Evolutionary conservation across 768 basidiomycete genomes (phyloP).

Genomic region (Leucocoprinus leucothites): DNA sequence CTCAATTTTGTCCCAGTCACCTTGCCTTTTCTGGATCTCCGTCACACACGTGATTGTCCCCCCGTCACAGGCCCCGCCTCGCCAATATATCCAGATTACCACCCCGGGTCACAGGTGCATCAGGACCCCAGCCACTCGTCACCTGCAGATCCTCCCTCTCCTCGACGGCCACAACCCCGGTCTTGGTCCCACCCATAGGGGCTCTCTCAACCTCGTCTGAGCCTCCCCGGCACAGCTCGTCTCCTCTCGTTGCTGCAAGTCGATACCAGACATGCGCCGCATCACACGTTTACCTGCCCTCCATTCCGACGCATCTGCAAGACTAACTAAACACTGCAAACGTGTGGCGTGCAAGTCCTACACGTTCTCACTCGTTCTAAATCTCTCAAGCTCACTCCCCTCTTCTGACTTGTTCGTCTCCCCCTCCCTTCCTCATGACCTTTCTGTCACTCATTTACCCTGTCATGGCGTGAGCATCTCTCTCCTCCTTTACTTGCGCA

Average conservation of each 20-base stretch:
- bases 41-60: conserved; percentile 5
- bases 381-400: too few relatives aligned
- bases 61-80: too few relatives aligned
- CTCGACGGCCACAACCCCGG: conserved; percentile 8
- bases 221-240: not conserved
- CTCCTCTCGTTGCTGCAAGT: too few relatives aligned
- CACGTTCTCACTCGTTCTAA: conserved; percentile 18
- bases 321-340: conserved; percentile 16
- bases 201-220: not conserved
- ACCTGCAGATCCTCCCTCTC: conserved; percentile 2
- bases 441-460: not conserved
- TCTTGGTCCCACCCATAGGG: conserved; percentile 9
- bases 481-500: too few relatives aligned
- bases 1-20: not conserved
- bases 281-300: conserved; percentile 28
- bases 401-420: too few relatives aligned
- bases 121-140: conserved; percentile 8
- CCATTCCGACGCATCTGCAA: too few relatives aligned
- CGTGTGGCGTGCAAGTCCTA: conserved; percentile 25
- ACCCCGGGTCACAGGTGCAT: conserved; percentile 10
- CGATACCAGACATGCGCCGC: conserved; percentile 13
- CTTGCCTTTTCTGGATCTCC: not conserved
- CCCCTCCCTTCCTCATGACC: not conserved
- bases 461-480: too few relatives aligned
- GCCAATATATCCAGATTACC: conserved; percentile 7